Evolutionary conservation across 2,329 filamentous ascomycete genomes (phyloP).

Genomic region (Trichophaea hybrida): DNA sequence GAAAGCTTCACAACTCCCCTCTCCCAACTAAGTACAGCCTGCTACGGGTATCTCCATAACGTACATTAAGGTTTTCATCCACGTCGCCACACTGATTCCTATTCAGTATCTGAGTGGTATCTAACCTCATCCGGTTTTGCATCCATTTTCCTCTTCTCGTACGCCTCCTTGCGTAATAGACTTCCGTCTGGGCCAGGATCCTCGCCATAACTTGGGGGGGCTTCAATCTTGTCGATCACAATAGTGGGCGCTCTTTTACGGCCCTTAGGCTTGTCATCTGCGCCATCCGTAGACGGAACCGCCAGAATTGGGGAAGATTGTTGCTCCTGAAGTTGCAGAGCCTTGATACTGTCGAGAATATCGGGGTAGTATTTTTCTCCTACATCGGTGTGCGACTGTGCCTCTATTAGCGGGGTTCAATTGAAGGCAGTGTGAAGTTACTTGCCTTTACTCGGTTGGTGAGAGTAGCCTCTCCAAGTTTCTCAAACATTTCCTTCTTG

Average conservation of each 20-base stretch:
- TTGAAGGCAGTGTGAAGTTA: background rate
- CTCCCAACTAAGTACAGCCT: background rate
- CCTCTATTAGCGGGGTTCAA: background rate
- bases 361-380: slow-evolving; percentile 68
- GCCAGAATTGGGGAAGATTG: background rate
- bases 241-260: slow-evolving; percentile 19
- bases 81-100: background rate
- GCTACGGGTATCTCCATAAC: background rate
- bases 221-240: slow-evolving; percentile 16
- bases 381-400: slow-evolving; percentile 63
- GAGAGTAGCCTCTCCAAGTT: slow-evolving; percentile 67
- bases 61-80: background rate
- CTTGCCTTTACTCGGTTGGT: slow-evolving; percentile 59
- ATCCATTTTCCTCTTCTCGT: slow-evolving; percentile 21
- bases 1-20: background rate
- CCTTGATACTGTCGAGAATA: slow-evolving; percentile 32
- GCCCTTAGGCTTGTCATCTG: slow-evolving; percentile 3
- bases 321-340: background rate
- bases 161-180: slow-evolving; percentile 20
- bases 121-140: slow-evolving; percentile 20
- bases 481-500: slow-evolving; percentile 50
- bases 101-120: background rate
- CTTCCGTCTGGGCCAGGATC: slow-evolving; percentile 21
- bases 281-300: background rate
- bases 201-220: slow-evolving; percentile 17